These are phyloP conservation scores for Naganishia onofrii DNA, from an alignment of 768 basidiomycete species.

Conservation along the genomic window DNA sequence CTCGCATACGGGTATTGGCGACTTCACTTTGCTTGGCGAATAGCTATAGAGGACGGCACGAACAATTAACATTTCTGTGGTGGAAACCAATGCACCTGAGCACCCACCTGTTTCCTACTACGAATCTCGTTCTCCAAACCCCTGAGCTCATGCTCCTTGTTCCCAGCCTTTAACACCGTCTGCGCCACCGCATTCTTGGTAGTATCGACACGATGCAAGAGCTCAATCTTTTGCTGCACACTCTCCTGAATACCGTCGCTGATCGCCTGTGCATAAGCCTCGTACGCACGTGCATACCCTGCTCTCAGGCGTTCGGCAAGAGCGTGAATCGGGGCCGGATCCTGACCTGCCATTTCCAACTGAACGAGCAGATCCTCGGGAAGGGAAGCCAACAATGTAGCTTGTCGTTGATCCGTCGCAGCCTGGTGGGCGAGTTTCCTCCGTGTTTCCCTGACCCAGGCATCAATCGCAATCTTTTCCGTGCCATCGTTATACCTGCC, in stretches of 20 bases:
- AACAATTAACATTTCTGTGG: neutral
- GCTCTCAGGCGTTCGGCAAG: slow-evolving; percentile 7
- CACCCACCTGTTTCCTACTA: slow-evolving; percentile 44
- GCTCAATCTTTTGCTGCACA: slow-evolving; percentile 20
- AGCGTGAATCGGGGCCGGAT: slow-evolving; percentile 14
- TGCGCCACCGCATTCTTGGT: slow-evolving; percentile 22
- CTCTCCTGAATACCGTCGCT: slow-evolving; percentile 15
- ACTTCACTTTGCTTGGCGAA: slow-evolving; percentile 40
- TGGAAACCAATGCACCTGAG: neutral
- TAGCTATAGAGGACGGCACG: slow-evolving; percentile 33
- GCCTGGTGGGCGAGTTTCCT: neutral
- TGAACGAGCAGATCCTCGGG: slow-evolving; percentile 13
- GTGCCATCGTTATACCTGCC: slow-evolving; percentile 74
- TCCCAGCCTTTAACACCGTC: slow-evolving; percentile 15
- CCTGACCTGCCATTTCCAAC: slow-evolving; percentile 21
- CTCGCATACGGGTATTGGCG: slow-evolving; percentile 40
- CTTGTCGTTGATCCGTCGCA: neutral
- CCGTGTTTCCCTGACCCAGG: slow-evolving; percentile 54
- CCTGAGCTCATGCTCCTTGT: slow-evolving; percentile 24
- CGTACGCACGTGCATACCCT: neutral
- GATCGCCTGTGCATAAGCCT: slow-evolving; percentile 16
- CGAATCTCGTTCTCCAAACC: slow-evolving; percentile 32
- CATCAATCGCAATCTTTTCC: slow-evolving; percentile 48
- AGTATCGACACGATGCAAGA: slow-evolving; percentile 12
- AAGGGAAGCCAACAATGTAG: neutral